Evolutionary conservation across 805 yeast species (phyloP).

Genomic region (Pichia californica): DNA sequence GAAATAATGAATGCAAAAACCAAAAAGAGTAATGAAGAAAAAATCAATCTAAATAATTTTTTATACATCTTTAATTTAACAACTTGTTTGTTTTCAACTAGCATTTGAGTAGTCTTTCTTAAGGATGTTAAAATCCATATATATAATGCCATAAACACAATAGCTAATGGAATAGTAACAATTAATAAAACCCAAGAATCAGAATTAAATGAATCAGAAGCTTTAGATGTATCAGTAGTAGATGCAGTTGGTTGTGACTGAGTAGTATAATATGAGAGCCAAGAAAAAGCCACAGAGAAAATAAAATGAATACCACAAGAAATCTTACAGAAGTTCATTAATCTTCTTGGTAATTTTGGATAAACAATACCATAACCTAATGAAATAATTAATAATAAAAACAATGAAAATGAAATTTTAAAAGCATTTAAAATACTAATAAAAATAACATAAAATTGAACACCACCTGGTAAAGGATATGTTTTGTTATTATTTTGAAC

Average conservation of each 20-base stretch:
- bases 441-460: constrained; percentile 69
- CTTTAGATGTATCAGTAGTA: constrained; percentile 32
- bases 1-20: constrained; percentile 67
- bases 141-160: constrained; percentile 68
- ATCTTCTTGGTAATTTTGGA: constrained; percentile 69
- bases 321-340: constrained; percentile 65
- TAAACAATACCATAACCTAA: constrained; percentile 93
- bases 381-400: constrained; percentile 75
- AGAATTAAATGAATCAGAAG: constrained; percentile 43
- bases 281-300: constrained; percentile 45
- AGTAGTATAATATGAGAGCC: constrained; percentile 35
- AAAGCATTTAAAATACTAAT: constrained; percentile 74
- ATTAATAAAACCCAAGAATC: constrained; percentile 42
- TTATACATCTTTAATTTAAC: constrained; percentile 87
- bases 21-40: constrained; percentile 62
- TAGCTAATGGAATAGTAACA: constrained; percentile 63
- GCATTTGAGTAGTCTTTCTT: constrained; percentile 62
- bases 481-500: constrained; percentile 52
- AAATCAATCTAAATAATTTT: constrained; percentile 66
- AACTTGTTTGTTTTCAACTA: constrained; percentile 81
- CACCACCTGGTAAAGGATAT: constrained; percentile 33
- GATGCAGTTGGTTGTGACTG: constrained; percentile 29
- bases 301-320: constrained; percentile 53
- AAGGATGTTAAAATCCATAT: constrained; percentile 67
- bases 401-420: constrained; percentile 82